Percentiles rank a stretch among this genome's conserved stretches.
phyloP scores from a whole-genome alignment of 202 grass and related monocot genomes.

The Panicum hallii region DNA sequence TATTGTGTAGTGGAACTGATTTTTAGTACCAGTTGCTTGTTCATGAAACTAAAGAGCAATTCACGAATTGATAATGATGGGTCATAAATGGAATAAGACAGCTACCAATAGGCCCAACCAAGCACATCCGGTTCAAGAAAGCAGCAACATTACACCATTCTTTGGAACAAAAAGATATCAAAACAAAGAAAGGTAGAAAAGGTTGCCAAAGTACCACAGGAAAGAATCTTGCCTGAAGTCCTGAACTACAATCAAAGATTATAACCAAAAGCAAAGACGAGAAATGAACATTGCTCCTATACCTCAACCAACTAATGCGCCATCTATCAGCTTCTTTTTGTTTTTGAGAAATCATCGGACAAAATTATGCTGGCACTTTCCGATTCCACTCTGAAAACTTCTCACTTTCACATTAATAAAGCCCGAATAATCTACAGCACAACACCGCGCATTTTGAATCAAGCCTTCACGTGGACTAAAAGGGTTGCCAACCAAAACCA shows the following conservation, averaged over 20 bases:
- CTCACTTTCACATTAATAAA: slow-evolving; percentile 27
- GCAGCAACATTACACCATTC: slow-evolving; percentile 21
- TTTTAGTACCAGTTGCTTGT: slow-evolving; percentile 21
- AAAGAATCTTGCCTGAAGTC: slow-evolving; percentile 43
- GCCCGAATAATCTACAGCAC: slow-evolving; percentile 25
- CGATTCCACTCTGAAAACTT: slow-evolving; percentile 18
- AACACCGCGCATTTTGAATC: slow-evolving; percentile 31
- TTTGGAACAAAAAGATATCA: slow-evolving; percentile 38
- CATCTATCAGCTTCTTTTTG: not conserved
- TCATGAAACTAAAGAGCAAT: slow-evolving; percentile 33
- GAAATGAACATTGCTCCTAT: slow-evolving; percentile 7
- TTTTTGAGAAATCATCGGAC: slow-evolving; percentile 22
- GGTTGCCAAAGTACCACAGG: slow-evolving; percentile 33
- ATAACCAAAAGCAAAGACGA: slow-evolving; percentile 33
- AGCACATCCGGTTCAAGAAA: slow-evolving; percentile 39
- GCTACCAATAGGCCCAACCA: slow-evolving; percentile 23
- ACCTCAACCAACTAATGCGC: slow-evolving; percentile 18
- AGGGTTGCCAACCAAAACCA: not conserved
- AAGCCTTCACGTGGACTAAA: slow-evolving; percentile 6
- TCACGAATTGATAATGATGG: slow-evolving; percentile 20
- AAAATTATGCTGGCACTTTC: not conserved
- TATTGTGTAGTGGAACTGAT: slow-evolving; percentile 10
- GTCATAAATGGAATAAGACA: slow-evolving; percentile 39
- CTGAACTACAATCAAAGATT: slow-evolving; percentile 38
- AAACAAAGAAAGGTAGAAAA: slow-evolving; percentile 46